These are phyloP conservation scores for Mycena epipterygia DNA, from an alignment of 768 basidiomycete species.

Conservation along the genomic window DNA sequence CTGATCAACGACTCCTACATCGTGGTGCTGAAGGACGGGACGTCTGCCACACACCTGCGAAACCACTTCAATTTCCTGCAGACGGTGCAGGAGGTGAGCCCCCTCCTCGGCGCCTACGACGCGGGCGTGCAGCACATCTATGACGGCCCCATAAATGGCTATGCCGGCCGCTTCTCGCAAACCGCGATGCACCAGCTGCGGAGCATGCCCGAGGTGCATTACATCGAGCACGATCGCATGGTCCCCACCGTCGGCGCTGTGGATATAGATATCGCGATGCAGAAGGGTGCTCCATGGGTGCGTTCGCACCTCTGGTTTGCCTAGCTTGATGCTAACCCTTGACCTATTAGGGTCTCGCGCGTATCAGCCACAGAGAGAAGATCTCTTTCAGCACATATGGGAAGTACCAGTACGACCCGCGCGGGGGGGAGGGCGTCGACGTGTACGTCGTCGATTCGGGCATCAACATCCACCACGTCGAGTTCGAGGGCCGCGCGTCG, in stretches of 20 bases:
- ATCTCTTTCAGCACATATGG: constrained; percentile 87
- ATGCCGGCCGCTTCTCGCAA: constrained; percentile 84
- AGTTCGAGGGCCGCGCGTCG: constrained; percentile 89
- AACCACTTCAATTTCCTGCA: constrained; percentile 87
- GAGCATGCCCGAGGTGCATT: constrained; percentile 88
- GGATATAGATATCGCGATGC: constrained; percentile 39
- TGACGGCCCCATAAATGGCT: constrained; percentile 76
- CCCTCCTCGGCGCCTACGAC: constrained; percentile 61
- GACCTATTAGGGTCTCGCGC: constrained; percentile 85
- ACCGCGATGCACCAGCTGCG: constrained; percentile 82
- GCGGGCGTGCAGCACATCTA: constrained; percentile 83
- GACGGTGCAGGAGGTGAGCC: constrained; percentile 66
- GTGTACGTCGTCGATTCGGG: constrained; percentile 93
- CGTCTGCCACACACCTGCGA: constrained; percentile 66
- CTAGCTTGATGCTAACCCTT: background rate
- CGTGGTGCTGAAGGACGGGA: constrained; percentile 84
- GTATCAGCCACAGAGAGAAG: constrained; percentile 87
- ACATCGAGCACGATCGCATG: constrained; percentile 93
- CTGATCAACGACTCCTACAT: constrained; percentile 93
- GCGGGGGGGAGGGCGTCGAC: constrained; percentile 93
- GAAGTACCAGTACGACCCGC: constrained; percentile 77
- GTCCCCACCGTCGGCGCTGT: constrained; percentile 74
- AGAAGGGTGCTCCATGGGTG: constrained; percentile 88
- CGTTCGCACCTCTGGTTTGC: constrained; percentile 42
- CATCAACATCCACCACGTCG: constrained; percentile 86